Evolutionary conservation across 495 filamentous ascomycete species (phyloP), one percentile per base, ranked within the genome.

Genomic region (Podospora didyma): DNA sequence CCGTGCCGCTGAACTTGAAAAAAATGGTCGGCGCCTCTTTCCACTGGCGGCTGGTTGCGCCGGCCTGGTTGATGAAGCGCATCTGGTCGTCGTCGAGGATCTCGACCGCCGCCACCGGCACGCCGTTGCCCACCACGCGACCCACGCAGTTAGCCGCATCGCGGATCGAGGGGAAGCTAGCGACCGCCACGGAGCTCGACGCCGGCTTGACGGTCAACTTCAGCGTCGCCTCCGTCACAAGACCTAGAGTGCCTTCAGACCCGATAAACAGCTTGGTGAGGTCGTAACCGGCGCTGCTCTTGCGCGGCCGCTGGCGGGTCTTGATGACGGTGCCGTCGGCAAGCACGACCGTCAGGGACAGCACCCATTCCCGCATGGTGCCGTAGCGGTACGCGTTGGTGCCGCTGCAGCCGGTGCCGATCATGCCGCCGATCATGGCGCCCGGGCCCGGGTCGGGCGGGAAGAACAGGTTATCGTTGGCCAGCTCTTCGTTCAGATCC

Each of bases 301-400:
- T 97, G 45, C 83, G 69, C 14, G 88, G 88, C 9, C 88, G 74
- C 63, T 87, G 86, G 46, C 86, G 77, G 4, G 93, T 97, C 73
- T 95, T 96, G 69, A 98, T 90, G 31, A 97, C 74, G 6, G 87
- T 89, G 42, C 94, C 93, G 69, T 98, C 92, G 3, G 93, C 92
- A 41, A 97, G 76, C 0, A 98, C 94, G 11, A 96, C 90, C 0
- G 93, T 98, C 22, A 98, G 74, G 46, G 83, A 87, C 23, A 97
- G 74, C 0, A 97, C 93, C 91, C 92, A 97, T 64, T 97, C 93
- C 59, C 89, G 86, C 93, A 97, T 97, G 0, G 93, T 96, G 1
- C 93, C 93, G 67, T 96, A 97, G 22, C 90, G 80, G 64, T 95
- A 92, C 16, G 93, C 87, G 69, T 97, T 96, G 28, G 93, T 97